phyloP scores from a whole-genome alignment of 164 flowering plant species.

The Vitis vinifera region ASM3070453v1 NC_081823.1:1049501-1050000 shows the following conservation, averaged over 20 bases:
- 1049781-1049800: slow-evolving; percentile 86
- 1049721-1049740: not conserved
- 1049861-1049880: slow-evolving; percentile 28
- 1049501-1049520: too few species aligned
- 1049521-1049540: too few species aligned
- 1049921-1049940: not conserved
- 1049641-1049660: too few species aligned
- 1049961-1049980: not conserved
- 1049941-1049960: not conserved
- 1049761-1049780: slow-evolving; percentile 72
- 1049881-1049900: not conserved
- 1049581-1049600: too few species aligned
- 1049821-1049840: slow-evolving; percentile 67
- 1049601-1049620: too few species aligned
- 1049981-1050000: not conserved
- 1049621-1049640: too few species aligned
- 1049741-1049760: not conserved
- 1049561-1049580: too few species aligned
- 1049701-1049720: not conserved
- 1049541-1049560: too few species aligned
- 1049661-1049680: too few species aligned
- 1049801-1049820: slow-evolving; percentile 98
- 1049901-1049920: not conserved
- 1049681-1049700: too few species aligned
- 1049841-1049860: slow-evolving; percentile 62